phyloP scores from a whole-genome alignment of 352 stramenopile species.

The Globisporangium takayamanum region DNA sequence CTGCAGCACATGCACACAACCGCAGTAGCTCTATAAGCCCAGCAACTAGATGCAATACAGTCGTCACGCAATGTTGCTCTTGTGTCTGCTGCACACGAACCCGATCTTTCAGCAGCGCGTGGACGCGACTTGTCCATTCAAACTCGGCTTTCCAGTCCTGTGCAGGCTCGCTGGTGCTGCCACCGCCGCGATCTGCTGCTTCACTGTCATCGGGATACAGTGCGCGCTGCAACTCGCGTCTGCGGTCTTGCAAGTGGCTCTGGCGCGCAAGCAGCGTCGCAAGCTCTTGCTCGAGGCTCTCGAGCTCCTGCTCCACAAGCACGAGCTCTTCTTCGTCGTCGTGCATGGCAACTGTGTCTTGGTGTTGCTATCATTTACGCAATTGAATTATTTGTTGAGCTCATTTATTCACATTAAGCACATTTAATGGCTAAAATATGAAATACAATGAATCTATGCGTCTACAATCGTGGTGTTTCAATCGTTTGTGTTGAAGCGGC shows the following conservation, averaged over 20 bases:
- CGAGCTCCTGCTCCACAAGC: conserved; percentile 49
- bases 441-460: no score
- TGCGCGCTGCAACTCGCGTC: conserved; percentile 31
- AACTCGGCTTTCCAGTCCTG: conserved; percentile 37
- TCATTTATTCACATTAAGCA: background rate
- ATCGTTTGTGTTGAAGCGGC: no score
- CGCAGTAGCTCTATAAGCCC: background rate
- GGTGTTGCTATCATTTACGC: no score
- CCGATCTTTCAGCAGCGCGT: conserved; percentile 20
- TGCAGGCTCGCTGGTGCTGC: background rate
- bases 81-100: conserved; percentile 4
- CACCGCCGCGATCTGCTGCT: background rate
- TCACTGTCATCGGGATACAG: conserved; percentile 14
- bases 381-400: no score
- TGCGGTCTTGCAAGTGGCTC: conserved; percentile 43
- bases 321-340: conserved; percentile 32
- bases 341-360: background rate
- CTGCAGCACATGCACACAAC: conserved; percentile 13
- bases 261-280: conserved; percentile 37
- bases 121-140: conserved; percentile 33
- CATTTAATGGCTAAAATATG: background rate
- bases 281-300: conserved; percentile 51
- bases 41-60: no score
- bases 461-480: no score
- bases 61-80: background rate